Percentiles rank a stretch among this genome's conserved stretches.
phyloP scores from a whole-genome alignment of 768 basidiomycete genomes.

The Macrolepiota fuliginosa region DNA sequence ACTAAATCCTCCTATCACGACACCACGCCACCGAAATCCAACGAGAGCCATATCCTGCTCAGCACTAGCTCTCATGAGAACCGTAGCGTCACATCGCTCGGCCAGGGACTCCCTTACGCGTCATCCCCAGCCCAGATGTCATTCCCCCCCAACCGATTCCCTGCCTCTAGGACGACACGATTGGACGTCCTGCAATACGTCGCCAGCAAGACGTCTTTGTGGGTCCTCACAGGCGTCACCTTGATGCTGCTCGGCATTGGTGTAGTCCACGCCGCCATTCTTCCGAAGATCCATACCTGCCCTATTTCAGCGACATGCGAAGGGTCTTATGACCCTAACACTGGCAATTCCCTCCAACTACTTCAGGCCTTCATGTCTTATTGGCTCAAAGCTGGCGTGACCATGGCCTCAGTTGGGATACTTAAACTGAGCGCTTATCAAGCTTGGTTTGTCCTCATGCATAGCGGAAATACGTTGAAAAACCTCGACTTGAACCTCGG shows the following conservation, averaged over 20 bases:
- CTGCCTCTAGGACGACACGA: background rate
- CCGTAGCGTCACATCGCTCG: background rate
- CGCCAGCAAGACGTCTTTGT: background rate
- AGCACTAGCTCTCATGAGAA: background rate
- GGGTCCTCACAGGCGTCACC: conserved; percentile 11
- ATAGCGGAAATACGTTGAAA: conserved; percentile 16
- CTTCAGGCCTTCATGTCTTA: conserved; percentile 17
- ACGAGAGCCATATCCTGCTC: background rate
- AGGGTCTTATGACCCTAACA: conserved; percentile 14
- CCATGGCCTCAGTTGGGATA: conserved; percentile 13
- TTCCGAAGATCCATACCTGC: conserved; percentile 15
- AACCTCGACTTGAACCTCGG: conserved; percentile 17
- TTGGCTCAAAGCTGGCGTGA: conserved; percentile 16
- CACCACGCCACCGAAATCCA: background rate
- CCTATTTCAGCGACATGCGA: conserved; percentile 9
- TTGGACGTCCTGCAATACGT: background rate
- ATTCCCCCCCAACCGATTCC: background rate
- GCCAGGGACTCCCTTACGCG: background rate
- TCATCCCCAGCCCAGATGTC: background rate
- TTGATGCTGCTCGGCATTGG: conserved; percentile 16
- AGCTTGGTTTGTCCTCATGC: conserved; percentile 18
- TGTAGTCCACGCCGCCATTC: conserved; percentile 6
- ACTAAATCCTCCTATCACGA: background rate
- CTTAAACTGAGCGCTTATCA: conserved; percentile 17
- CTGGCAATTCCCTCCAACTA: conserved; percentile 12